Base-by-base conservation (phyloP, 352 stramenopile genomes). In the Phytopythium litorale region DNA sequence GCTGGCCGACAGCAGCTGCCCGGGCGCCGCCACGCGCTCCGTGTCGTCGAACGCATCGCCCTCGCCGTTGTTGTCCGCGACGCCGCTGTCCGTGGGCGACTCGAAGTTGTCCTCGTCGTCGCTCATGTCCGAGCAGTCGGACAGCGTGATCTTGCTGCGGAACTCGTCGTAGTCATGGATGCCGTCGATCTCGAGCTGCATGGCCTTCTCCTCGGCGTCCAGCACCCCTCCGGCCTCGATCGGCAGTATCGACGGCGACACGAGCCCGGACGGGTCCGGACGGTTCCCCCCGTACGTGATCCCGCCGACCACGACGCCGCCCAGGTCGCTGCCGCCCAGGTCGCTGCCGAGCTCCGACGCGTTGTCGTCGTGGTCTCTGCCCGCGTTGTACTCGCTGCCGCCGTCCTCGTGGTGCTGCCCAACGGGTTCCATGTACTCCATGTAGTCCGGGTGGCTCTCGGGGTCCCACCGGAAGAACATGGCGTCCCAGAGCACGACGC, bases 381-480 rank as follows among this genome's bases (percentile, higher is more conserved):
- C 63, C 51, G 66, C 42, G 16, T 54, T 35, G 62, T 66, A 75
- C 11, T 68, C 60, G 23, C 78, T 71, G n/a, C 63, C 38, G 16
- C 61, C 49, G 13, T 59, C 57, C 5, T 65, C 73, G 55, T 72
- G 56, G 21, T 63, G 58, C 23, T 75, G 72, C 28, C 72, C 68
- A 11, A 77, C 72, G 7, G 81, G 79, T 18, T 92, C 80, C 79
- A 94, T 89, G 65, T 81, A 92, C 62, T 94, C 84, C 83, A 92
- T 91, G 68, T 94, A 94, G 48, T 92, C 86, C 1, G 86, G 86
- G 56, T 93, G 82, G 60, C 79, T 92, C 60, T 94, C 84, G 0
- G 82, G 82, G 54, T 94, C 86, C 84, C 84, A 94, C 1, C 86
- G 84, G 71, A 92, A 94, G 60, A 90, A 94, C 76, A 94, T 89